Conservation (phyloP, 2,329 filamentous ascomycete species). For the Pyrenophora seminiperda region DNA sequence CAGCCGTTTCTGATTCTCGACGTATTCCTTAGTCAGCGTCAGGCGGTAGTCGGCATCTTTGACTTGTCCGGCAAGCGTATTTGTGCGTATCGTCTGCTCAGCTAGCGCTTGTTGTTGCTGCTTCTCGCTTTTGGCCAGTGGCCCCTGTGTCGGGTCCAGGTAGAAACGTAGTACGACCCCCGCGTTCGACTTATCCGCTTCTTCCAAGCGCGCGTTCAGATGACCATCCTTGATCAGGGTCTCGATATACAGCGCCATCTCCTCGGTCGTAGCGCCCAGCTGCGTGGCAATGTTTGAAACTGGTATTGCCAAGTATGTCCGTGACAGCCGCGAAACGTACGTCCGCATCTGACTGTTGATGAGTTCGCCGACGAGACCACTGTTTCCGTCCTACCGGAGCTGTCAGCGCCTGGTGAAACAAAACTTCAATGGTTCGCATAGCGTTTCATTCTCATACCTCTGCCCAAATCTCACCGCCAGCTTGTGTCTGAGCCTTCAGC, state of each 20-base stretch:
- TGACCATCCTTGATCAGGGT: slow-evolving; percentile 59
- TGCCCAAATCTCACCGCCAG: slow-evolving; percentile 64
- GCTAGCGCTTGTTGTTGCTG: slow-evolving; percentile 53
- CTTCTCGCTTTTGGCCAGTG: slow-evolving; percentile 48
- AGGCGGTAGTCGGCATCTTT: slow-evolving; percentile 61
- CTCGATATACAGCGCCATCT: slow-evolving; percentile 59
- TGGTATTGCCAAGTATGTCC: slow-evolving; percentile 70
- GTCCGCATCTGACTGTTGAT: slow-evolving; percentile 73
- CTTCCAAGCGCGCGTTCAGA: slow-evolving; percentile 58
- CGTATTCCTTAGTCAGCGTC: slow-evolving; percentile 63
- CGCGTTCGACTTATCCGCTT: slow-evolving; percentile 44
- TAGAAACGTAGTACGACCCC: slow-evolving; percentile 61
- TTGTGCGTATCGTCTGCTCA: slow-evolving; percentile 57
- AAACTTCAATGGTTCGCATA: slow-evolving; percentile 6
- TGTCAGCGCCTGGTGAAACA: slow-evolving; percentile 27
- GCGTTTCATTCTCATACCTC: slow-evolving; percentile 51
- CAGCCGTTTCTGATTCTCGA: slow-evolving; percentile 58
- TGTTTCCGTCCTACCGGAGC: slow-evolving; percentile 67
- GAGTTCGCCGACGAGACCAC: slow-evolving; percentile 71
- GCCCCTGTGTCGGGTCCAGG: slow-evolving; percentile 43
- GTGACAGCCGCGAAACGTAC: slow-evolving; percentile 73
- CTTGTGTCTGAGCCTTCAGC: slow-evolving; percentile 68
- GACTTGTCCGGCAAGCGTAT: slow-evolving; percentile 57
- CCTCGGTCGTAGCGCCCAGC: slow-evolving; percentile 57
- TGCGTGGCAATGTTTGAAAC: slow-evolving; percentile 59